Evolutionary conservation across 495 filamentous ascomycete species (phyloP), one percentile per base, ranked within the genome.

Genomic region (Platismatia glauca): DNA sequence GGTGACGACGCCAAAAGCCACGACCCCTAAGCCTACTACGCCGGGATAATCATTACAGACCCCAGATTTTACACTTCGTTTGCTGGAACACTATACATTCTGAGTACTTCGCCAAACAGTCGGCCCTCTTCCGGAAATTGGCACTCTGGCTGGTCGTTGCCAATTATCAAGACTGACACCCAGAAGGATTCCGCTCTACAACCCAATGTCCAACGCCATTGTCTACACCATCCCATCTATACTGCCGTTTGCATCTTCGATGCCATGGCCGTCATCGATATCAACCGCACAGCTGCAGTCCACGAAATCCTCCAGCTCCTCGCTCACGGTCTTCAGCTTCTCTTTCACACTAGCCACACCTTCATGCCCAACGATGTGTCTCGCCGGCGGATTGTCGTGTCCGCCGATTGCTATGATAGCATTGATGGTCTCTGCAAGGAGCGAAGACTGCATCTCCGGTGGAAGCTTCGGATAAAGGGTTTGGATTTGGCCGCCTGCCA

Each of bases 241-340:
- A 31, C 41, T 52, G 59, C 41, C 35, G 20, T 52, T 63, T n/a
- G 56, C 8, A n/a, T 48, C 62, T 41, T 59, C 62, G 13, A n/a
- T 39, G 24, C 64, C 76, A 24, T 69, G 67, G 27, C 33, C 77
- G 62, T 76, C 78, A 37, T 81, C 84, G 68, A 92, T 88, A 72
- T 94, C 91, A 41, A 92, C 90, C 1, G 87, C 87, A 65, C 87
- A 81, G 64, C 91, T 96, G 29, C 89, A 87, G 67, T 94, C 89
- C 37, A 96, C 86, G 75, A 97, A 97, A 62, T 97, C 94, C 72
- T 97, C 94, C 44, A 97, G 69, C 74, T 97, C 94, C 71, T 97
- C 92, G 59, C 90, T 95, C 3, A 96, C 88, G 27, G 91, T 97
- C 79, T 95, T 96, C 59, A 98, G 75, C 75, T 96, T 97, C 77